These are phyloP conservation scores for Chlorella ohadii DNA, from an alignment of 139 green algal species.

Conservation along the genomic window DNA sequence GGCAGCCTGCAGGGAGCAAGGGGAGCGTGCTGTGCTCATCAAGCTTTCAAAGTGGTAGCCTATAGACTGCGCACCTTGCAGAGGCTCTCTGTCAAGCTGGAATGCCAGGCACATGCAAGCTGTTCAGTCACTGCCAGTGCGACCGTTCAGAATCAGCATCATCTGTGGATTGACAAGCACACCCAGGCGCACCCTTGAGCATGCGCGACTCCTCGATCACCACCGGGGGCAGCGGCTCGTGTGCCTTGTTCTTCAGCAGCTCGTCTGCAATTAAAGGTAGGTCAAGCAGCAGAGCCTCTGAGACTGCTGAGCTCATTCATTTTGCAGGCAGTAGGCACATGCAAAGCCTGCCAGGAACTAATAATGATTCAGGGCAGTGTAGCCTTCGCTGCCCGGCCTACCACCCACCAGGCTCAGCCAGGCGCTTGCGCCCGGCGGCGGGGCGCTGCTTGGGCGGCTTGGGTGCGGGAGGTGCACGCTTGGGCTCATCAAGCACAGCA, in stretches of 20 bases:
- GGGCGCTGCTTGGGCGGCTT: not conserved
- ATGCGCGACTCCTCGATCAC: constrained; percentile 17
- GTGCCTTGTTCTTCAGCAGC: constrained; percentile 16
- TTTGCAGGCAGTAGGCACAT: too few species aligned
- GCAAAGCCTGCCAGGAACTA: too few species aligned
- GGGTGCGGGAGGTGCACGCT: not conserved
- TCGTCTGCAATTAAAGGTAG: constrained; percentile 11
- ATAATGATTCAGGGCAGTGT: too few species aligned
- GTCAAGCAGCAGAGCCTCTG: too few species aligned
- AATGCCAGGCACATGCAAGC: not conserved
- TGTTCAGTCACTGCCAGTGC: not conserved
- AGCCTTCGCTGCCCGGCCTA: too few species aligned
- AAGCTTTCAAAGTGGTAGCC: too few species aligned
- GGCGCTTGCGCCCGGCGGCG: constrained; percentile 4
- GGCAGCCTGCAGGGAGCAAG: not conserved
- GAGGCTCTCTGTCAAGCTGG: too few species aligned
- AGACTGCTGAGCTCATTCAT: too few species aligned
- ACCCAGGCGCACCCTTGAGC: not conserved
- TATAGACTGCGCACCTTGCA: too few species aligned
- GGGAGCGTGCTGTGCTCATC: too few species aligned
- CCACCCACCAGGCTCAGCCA: constrained; percentile 20
- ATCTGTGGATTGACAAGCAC: too few species aligned
- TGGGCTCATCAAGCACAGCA: constrained; percentile 20
- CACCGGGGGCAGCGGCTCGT: constrained; percentile 24
- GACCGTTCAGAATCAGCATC: too few species aligned